Evolutionary conservation across 768 basidiomycete species (phyloP).

Genomic region (Kwoniella sp.): DNA sequence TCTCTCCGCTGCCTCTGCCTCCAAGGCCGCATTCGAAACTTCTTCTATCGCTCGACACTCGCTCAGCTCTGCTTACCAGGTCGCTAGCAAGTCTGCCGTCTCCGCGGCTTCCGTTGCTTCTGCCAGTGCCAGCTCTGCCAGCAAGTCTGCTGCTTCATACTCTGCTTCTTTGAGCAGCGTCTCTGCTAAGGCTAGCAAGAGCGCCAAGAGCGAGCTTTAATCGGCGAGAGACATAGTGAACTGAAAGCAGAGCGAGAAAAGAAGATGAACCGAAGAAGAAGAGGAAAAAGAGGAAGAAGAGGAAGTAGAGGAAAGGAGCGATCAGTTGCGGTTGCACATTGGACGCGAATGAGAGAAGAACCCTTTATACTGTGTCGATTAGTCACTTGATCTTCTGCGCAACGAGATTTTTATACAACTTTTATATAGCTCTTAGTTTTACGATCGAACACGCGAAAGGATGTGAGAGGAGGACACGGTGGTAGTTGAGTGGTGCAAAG

Average conservation of each 20-base stretch:
- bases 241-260: not conserved
- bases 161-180: constrained; percentile 47
- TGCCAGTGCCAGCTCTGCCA: constrained; percentile 34
- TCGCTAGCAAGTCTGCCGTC: constrained; percentile 46
- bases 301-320: not conserved
- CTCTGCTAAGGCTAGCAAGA: constrained; percentile 46
- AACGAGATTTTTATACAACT: not conserved
- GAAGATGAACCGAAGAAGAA: not conserved
- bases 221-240: not conserved
- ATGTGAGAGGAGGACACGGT: not conserved
- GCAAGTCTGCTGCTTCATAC: constrained; percentile 44
- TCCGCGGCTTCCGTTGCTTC: constrained; percentile 41
- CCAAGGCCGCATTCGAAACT: constrained; percentile 38
- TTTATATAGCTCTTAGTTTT: not conserved
- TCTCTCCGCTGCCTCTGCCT: constrained; percentile 43
- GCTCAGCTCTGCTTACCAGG: constrained; percentile 35
- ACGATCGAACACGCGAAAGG: not conserved
- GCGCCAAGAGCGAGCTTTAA: constrained; percentile 54
- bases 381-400: not conserved
- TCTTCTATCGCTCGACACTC: constrained; percentile 41
- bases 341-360: not conserved
- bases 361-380: constrained; percentile 6
- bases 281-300: not conserved
- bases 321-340: no score
- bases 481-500: not conserved